Base-by-base conservation (phyloP, 176 grass and related monocot species). In the Carex parvula region DNA sequence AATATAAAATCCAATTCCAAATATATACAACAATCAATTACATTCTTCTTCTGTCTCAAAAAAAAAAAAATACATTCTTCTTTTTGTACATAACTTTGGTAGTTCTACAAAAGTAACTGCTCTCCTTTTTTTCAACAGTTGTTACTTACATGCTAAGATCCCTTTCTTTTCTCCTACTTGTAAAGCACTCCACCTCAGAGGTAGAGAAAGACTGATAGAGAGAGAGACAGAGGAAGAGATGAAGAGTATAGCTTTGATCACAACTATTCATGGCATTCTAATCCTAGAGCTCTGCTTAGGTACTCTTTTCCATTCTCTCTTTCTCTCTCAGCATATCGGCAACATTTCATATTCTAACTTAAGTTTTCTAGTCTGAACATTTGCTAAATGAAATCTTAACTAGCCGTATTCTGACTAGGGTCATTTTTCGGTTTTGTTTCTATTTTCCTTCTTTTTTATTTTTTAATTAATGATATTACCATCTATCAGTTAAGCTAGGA, bases 171-270 rank as follows among this genome's bases (percentile, higher is more conserved):
- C 30, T 48, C 67, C 64, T 87, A 71, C 65, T 72, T 74, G 79
- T 79, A 80, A 67, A 79, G 64, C 72, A 80, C 70, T 68, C 63
- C 37, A 72, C 46, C 21, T 52, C 18, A 20, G 64, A 33, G 11
- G 5, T 52, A 60, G 8, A 61, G 33, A 2, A 5, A 84, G 5
- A 41, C 30, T 44, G 44, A 33, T 15, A 71, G 6, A 50, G 46
- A 50, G 61, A 79, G 5, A 48, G 52, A 84, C 50, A 58, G 14
- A 64, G 32, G 44, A 30, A 75, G 72, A 86, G 58, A 94, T 89
- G 95, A 91, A 91, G 86, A 91, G 62, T 18, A 87, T 86, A 81
- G 81, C 84, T 39, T 58, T 73, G 84, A 88, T 91, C 84, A 64
- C 64, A 30, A 54, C 72, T 29, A 84, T 90, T 74, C 81, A 87